Evolutionary conservation across 306 rosid species (phyloP).

Genomic region (Spatholobus suberectus): DNA sequence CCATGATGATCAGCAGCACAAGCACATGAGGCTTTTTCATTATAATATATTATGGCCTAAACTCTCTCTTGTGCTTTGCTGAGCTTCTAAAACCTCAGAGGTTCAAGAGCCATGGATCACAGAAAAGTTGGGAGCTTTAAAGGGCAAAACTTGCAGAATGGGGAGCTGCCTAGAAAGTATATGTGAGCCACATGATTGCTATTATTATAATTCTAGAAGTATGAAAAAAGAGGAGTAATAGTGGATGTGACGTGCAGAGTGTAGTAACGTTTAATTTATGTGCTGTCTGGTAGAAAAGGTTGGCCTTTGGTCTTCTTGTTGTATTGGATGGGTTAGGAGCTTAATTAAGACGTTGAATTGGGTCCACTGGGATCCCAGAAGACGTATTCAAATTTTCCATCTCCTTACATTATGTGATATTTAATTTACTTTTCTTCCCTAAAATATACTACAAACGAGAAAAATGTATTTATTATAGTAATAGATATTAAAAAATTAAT

Average conservation of each 20-base stretch:
- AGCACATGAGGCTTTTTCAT: conserved; percentile 35
- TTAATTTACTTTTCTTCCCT: neutral
- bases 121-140: conserved; percentile 11
- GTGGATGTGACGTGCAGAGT: conserved; percentile 34
- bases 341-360: conserved; percentile 8
- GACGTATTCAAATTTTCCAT: conserved; percentile 25
- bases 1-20: conserved; percentile 34
- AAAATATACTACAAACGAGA: no score
- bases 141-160: neutral
- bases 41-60: neutral
- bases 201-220: conserved; percentile 1
- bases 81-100: conserved; percentile 45
- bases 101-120: conserved; percentile 29
- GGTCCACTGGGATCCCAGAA: neutral
- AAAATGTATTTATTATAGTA: no score
- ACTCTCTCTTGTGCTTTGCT: neutral
- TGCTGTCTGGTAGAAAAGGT: neutral
- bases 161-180: conserved; percentile 40
- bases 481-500: no score
- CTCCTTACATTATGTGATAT: neutral
- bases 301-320: neutral
- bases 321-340: neutral
- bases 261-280: conserved; percentile 6
- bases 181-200: conserved; percentile 46
- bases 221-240: neutral